Evolutionary conservation across 495 filamentous ascomycete species (phyloP), one percentile per base, ranked within the genome.

Genomic region (Apiosordaria backusii): DNA sequence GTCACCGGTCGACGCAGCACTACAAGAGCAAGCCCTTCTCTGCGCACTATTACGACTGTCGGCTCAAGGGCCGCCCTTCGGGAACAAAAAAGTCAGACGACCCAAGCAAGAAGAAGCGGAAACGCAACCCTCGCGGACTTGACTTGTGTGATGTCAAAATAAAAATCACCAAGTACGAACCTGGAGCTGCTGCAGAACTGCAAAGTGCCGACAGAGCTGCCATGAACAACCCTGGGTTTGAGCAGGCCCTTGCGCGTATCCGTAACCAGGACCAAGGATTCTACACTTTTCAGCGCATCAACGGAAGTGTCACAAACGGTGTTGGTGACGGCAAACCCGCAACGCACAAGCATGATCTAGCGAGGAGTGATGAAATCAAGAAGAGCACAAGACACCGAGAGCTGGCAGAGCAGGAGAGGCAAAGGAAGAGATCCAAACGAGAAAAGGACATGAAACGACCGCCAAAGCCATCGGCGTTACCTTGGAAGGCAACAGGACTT

Each of bases 131-230:
- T 22, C 82, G 92, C 52, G 86, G 91, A 72, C 84, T 89, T 0
- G 89, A 95, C 74, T 83, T 94, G 23, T 96, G 92, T 77, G 90
- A 95, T 75, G 91, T 96, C 68, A 96, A 95, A 76, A 94, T 96
- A 74, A 96, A 95, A 77, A 93, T 96, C 63, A 92, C 91, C 4
- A 91, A 96, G 75, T 91, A 90, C 73, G 87, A 88, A 59, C 84
- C 89, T 5, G 85, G 83, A 1, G 81, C 84, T n/a, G 77, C 78
- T 66, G 61, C 70, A 18, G 72, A 62, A 71, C 75, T 70, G 66
- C 70, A 26, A 68, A 60, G 7, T 65, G 70, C 53, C 57, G 68
- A 65, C 62, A 57, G 62, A 65, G 64, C 25, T 57, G 71, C 53
- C 35, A 67, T 63, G 61, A 73, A 58, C 59, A 71, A 53, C 35